phyloP scores from a whole-genome alignment of 768 basidiomycete genomes.

The Pholiota molesta region DNA sequence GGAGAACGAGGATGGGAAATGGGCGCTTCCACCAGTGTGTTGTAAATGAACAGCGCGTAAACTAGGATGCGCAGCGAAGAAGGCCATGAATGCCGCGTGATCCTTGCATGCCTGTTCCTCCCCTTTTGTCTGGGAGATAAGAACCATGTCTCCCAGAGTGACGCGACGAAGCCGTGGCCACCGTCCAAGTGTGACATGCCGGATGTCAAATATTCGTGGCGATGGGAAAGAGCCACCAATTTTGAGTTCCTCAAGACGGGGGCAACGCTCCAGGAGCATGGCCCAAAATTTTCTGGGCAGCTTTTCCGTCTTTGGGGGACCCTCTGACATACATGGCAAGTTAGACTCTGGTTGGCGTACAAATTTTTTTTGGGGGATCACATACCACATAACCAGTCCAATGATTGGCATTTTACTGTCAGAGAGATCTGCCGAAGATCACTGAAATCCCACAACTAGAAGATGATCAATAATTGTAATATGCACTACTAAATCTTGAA shows the following conservation, averaged over 20 bases:
- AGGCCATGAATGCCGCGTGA: constrained; percentile 32
- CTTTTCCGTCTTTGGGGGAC: constrained; percentile 36
- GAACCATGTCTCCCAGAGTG: constrained; percentile 33
- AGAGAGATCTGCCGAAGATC: constrained; percentile 36
- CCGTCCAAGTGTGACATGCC: constrained; percentile 36
- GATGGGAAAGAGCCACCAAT: constrained; percentile 39
- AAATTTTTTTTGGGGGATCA: neutral
- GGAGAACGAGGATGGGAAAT: constrained; percentile 25
- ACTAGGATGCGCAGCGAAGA: constrained; percentile 35
- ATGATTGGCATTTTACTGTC: constrained; percentile 36
- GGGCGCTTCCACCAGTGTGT: constrained; percentile 31
- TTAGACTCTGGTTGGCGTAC: neutral
- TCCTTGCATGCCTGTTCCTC: constrained; percentile 26
- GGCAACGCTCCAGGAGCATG: constrained; percentile 42
- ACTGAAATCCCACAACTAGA: constrained; percentile 38
- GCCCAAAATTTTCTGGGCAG: constrained; percentile 41
- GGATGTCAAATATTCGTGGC: constrained; percentile 40
- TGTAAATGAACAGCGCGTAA: constrained; percentile 32
- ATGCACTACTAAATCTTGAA: constrained; percentile 2
- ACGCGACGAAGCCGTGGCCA: constrained; percentile 39
- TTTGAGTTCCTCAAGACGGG: constrained; percentile 39
- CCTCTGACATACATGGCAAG: constrained; percentile 25
- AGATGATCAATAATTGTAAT: constrained; percentile 1
- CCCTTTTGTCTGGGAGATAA: constrained; percentile 19
- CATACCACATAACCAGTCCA: constrained; percentile 38